phyloP scores from a whole-genome alignment of 129 eudicot genomes.

The Centrapalus pauciflorus region DNA sequence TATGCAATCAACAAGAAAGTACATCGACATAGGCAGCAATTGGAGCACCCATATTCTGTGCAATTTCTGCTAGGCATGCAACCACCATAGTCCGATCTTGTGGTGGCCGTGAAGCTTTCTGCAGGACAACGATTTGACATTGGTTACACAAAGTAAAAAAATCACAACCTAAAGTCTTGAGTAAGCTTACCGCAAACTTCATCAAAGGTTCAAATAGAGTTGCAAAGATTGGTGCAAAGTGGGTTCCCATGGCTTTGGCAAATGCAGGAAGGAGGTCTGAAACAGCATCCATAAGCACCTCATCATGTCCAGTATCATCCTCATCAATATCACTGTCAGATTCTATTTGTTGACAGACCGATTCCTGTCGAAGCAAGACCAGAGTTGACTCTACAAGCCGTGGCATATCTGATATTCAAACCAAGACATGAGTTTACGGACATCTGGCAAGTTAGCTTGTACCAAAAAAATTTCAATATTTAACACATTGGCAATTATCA shows the following conservation, averaged over 20 bases:
- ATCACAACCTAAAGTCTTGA: not conserved
- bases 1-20: conserved; percentile 14
- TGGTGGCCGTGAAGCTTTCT: conserved; percentile 93
- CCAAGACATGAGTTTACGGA: not conserved
- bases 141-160: not conserved
- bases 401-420: conserved; percentile 49
- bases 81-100: conserved; percentile 99
- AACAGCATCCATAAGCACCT: conserved; percentile 99
- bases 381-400: conserved; percentile 77
- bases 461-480: not conserved
- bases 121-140: conserved; percentile 27
- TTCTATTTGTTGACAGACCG: conserved; percentile 80
- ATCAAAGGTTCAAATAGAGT: conserved; percentile 74
- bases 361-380: conserved; percentile 59
- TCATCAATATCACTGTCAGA: conserved; percentile 92
- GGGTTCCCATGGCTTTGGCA: conserved; percentile 90
- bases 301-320: conserved; percentile 86
- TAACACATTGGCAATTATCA: not conserved
- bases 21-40: conserved; percentile 83
- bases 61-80: conserved; percentile 98
- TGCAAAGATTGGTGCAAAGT: conserved; percentile 82
- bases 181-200: conserved; percentile 81
- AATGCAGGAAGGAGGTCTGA: conserved; percentile 98
- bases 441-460: conserved; percentile 9
- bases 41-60: conserved; percentile 98